Conservation (phyloP, 2,329 filamentous ascomycete genomes). For the Curvularia spicifera region DNA sequence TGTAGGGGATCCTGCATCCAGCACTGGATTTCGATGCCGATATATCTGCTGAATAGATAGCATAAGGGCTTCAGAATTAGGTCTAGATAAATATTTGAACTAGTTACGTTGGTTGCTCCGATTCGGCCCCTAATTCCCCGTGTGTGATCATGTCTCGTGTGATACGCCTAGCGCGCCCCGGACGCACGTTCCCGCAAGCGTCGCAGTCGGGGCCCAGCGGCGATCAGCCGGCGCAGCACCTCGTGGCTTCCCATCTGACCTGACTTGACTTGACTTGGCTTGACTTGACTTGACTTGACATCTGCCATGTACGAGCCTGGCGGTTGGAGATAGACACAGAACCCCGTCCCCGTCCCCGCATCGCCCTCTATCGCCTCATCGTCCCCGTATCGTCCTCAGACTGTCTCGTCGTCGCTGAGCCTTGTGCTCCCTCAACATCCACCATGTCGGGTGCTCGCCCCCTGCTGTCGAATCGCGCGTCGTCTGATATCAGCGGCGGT, state of each 20-base stretch:
- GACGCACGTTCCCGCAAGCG: neutral
- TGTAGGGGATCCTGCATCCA: no score
- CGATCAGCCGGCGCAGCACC: constrained; percentile 24
- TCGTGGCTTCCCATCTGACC: constrained; percentile 9
- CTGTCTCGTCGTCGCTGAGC: neutral
- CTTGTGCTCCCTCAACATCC: neutral
- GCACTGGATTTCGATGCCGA: no score
- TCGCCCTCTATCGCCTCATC: neutral
- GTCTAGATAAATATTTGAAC: no score
- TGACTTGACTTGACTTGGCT: neutral
- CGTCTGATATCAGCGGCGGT: constrained; percentile 63
- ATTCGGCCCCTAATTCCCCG: neutral
- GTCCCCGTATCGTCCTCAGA: constrained; percentile 14
- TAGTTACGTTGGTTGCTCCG: no score
- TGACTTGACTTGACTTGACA: constrained; percentile 1
- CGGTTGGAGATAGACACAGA: constrained; percentile 1
- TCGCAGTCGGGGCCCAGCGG: neutral
- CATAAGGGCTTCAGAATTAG: no score
- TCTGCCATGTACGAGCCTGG: constrained; percentile 5
- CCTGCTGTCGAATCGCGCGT: constrained; percentile 61
- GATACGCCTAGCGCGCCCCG: neutral
- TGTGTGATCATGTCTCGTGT: neutral
- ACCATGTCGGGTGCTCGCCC: constrained; percentile 57
- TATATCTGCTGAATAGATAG: no score
- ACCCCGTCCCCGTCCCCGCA: constrained; percentile 25